phyloP scores from a whole-genome alignment of 805 yeast genomes.

The Jamesozyma spencerorum region DNA sequence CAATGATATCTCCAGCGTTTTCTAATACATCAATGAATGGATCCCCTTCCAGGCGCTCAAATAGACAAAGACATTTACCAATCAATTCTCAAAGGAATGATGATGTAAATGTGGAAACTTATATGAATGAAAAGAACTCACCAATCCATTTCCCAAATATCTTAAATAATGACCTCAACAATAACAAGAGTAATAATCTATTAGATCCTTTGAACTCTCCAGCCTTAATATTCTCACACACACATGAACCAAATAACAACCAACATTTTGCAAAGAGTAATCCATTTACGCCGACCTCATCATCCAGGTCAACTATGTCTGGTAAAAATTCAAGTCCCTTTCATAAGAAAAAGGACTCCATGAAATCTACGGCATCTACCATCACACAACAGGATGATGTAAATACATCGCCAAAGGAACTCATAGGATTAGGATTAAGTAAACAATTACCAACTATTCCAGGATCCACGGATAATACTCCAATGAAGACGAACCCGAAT shows the following conservation, averaged over 20 bases:
- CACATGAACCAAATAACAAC: background rate
- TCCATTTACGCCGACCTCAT: conserved; percentile 6
- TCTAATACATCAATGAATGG: conserved; percentile 24
- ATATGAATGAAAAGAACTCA: background rate
- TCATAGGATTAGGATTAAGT: conserved; percentile 15
- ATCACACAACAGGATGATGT: conserved; percentile 23
- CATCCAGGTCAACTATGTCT: background rate
- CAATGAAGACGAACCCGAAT: conserved; percentile 7
- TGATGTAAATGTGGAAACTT: background rate
- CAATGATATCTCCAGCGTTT: conserved; percentile 13
- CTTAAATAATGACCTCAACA: no score
- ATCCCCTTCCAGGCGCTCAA: conserved; percentile 11
- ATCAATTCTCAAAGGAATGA: conserved; percentile 1
- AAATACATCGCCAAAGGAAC: conserved; percentile 5
- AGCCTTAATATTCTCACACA: background rate
- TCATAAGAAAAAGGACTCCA: conserved; percentile 23
- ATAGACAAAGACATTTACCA: background rate
- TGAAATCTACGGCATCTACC: conserved; percentile 27
- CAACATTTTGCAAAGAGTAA: background rate
- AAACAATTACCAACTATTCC: conserved; percentile 21
- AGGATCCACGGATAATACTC: conserved; percentile 24
- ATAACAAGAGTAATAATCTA: no score
- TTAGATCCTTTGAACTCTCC: conserved; percentile 6
- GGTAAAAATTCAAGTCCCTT: background rate
- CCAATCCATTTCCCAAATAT: no score